Conservation (phyloP, 805 yeast genomes). For the Candida namnaoensis region DNA sequence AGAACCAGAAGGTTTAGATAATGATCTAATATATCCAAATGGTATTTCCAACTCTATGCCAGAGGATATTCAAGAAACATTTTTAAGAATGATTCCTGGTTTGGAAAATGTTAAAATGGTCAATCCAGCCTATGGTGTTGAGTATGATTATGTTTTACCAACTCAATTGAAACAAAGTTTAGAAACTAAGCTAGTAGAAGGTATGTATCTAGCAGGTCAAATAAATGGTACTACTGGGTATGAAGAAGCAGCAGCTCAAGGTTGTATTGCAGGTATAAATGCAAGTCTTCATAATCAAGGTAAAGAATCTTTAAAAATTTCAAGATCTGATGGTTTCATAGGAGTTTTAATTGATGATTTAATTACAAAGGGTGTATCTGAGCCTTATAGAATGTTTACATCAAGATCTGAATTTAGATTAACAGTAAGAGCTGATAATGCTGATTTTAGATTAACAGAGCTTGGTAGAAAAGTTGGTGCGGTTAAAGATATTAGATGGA, state of each 20-base stretch:
- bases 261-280: conserved; percentile 90
- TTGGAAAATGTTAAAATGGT: conserved; percentile 80
- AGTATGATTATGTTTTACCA: conserved; percentile 94
- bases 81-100: conserved; percentile 78
- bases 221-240: conserved; percentile 98
- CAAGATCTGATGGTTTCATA: conserved; percentile 78
- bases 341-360: conserved; percentile 94
- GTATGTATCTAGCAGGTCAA: conserved; percentile 89
- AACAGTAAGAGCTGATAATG: conserved; percentile 88
- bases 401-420: conserved; percentile 91
- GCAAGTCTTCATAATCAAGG: conserved; percentile 58
- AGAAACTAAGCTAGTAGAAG: conserved; percentile 73
- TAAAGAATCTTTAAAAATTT: conserved; percentile 40
- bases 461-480: conserved; percentile 61
- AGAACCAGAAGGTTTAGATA: conserved; percentile 91
- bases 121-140: conserved; percentile 99
- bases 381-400: conserved; percentile 97
- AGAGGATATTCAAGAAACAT: conserved; percentile 72
- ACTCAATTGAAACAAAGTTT: conserved; percentile 69
- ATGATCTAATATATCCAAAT: conserved; percentile 88
- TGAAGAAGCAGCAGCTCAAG: conserved; percentile 98
- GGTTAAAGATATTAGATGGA: conserved; percentile 52
- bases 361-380: conserved; percentile 91
- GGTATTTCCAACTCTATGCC: conserved; percentile 98
- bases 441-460: conserved; percentile 76